Base-by-base conservation (phyloP, 495 filamentous ascomycete species). In the Delitschia confertaspora region DNA sequence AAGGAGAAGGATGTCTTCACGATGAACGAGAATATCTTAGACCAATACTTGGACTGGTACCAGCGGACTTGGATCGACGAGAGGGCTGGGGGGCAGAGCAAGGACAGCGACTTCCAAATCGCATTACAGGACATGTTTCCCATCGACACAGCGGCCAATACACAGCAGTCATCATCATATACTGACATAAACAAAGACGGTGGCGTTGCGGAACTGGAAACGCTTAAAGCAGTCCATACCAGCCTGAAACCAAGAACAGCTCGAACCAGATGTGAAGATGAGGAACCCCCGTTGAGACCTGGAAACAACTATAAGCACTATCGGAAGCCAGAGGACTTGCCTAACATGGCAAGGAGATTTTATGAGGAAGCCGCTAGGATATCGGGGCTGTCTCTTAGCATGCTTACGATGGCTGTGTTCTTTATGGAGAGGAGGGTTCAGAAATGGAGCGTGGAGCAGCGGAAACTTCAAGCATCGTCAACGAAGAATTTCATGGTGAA, bases 11-110 rank as follows among this genome's bases (percentile, higher is more conserved):
- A 93, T 37, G 69, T 85, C 2, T 74, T 88, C 46, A 56, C 60
- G 2, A 81, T 95, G 81, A 71, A 65, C 1, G 68, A 70, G 13
- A 57, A 67, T 7, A 75, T 93, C 45, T 59, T 95, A 38, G 81
- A 91, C 49, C 73, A 82, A 36, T 93, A 93, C 46, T 69, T 98
- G 69, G 78, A 88, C 60, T 95, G 85, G 83, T 93, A 85, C 55
- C 80, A 89, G 58, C 72, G 74, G 51, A 85, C 68, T 21, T 93
- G 80, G 74, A 56, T 82, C 33, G 70, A 40, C 34, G 55, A 38
- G 35, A 45, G 11, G 3, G 20, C 16, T 3, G 20, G 13, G 5
- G 36, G 27, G 7, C 9, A 13, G 20, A 39, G 20, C 11, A n/a
- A 39, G 7, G 54, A 57, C 6, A 47, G 39, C 17, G 53, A 58